phyloP scores from a whole-genome alignment of 1,139 yeast genomes.

The Sugiyamaella neomexicana region DNA sequence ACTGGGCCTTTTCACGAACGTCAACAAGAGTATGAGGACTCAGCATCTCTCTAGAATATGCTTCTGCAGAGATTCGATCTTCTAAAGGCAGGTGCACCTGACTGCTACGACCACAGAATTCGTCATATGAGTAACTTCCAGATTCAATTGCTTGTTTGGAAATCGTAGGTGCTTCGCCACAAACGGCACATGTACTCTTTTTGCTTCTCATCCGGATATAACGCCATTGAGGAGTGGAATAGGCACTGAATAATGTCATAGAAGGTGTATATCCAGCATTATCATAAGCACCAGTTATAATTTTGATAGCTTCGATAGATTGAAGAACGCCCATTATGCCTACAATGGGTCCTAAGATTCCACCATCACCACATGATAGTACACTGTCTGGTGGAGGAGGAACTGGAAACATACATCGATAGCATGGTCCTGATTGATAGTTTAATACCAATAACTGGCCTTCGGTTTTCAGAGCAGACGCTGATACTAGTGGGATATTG shows the following conservation, averaged over 20 bases:
- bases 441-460: constrained; percentile 85
- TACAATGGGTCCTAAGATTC: constrained; percentile 93
- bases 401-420: constrained; percentile 85
- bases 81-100: constrained; percentile 43
- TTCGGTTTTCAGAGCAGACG: constrained; percentile 87
- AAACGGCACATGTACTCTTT: constrained; percentile 60
- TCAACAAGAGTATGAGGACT: constrained; percentile 54
- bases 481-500: constrained; percentile 78
- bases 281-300: constrained; percentile 58
- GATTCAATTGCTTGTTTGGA: constrained; percentile 48
- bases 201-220: constrained; percentile 77
- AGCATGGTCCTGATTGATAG: constrained; percentile 80
- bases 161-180: constrained; percentile 55
- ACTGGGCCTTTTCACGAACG: constrained; percentile 82
- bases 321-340: constrained; percentile 87
- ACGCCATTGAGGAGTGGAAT: constrained; percentile 67
- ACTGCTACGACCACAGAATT: constrained; percentile 68
- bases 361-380: constrained; percentile 89
- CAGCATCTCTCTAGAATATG: constrained; percentile 4
- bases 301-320: constrained; percentile 83
- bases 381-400: constrained; percentile 89
- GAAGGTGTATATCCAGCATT: constrained; percentile 58
- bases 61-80: constrained; percentile 52
- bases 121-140: constrained; percentile 59
- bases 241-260: constrained; percentile 69